Evolutionary conservation across 495 filamentous ascomycete genomes (phyloP).

Genomic region (Parathielavia hyrcaniae): DNA sequence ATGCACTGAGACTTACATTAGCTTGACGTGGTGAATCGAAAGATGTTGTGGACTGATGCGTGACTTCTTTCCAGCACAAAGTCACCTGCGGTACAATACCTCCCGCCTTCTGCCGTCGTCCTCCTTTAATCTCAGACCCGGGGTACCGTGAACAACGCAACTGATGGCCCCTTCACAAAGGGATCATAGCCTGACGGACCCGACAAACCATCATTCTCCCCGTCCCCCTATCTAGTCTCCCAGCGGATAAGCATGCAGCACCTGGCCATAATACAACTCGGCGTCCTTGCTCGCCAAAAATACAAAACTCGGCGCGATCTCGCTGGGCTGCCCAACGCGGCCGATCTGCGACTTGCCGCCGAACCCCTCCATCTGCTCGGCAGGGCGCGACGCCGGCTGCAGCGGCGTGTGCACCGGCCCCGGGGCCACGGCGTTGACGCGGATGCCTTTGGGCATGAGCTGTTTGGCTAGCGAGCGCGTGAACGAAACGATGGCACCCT

Average conservation of each 20-base stretch:
- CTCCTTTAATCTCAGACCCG: too few species aligned
- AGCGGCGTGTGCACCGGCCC: slow-evolving; percentile 57
- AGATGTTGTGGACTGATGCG: too few species aligned
- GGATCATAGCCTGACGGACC: too few species aligned
- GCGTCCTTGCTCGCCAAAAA: slow-evolving; percentile 54
- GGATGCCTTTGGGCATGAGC: slow-evolving; percentile 43
- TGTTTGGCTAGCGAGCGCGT: slow-evolving; percentile 52
- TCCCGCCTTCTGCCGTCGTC: too few species aligned
- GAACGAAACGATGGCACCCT: slow-evolving; percentile 57
- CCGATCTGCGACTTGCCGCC: slow-evolving; percentile 43
- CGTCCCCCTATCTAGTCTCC: slow-evolving; percentile 17
- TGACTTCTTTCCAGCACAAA: too few species aligned
- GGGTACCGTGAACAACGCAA: too few species aligned
- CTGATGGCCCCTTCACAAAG: too few species aligned
- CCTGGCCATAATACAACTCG: slow-evolving; percentile 51
- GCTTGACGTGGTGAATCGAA: too few species aligned
- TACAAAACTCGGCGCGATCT: slow-evolving; percentile 58
- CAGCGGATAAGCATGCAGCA: slow-evolving; percentile 40
- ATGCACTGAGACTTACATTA: too few species aligned
- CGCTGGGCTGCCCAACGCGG: slow-evolving; percentile 53
- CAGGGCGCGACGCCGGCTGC: slow-evolving; percentile 47
- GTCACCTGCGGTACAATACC: too few species aligned
- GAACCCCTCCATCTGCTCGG: slow-evolving; percentile 51
- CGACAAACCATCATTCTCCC: neutral
- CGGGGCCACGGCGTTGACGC: slow-evolving; percentile 39